Conservation (phyloP, 805 yeast genomes). For the Groenewaldozyma tartarivorans region DNA sequence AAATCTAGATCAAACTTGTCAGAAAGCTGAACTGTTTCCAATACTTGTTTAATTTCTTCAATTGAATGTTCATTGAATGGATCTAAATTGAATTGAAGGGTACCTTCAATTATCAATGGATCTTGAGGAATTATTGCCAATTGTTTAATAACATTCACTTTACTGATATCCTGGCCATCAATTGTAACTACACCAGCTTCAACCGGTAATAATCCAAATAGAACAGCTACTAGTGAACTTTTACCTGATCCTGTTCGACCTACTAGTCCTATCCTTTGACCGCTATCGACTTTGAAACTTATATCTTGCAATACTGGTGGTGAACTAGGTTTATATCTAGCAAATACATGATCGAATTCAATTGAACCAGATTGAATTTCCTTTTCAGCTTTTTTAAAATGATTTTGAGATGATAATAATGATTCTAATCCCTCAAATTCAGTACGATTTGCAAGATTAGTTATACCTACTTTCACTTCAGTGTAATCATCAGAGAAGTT, state of each 20-base stretch:
- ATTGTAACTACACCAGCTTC: constrained; percentile 39
- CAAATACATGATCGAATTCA: constrained; percentile 45
- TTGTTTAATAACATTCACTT: constrained; percentile 38
- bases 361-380: too few relatives aligned
- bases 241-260: constrained; percentile 59
- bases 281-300: constrained; percentile 36
- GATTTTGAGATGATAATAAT: too few relatives aligned
- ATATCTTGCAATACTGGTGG: constrained; percentile 44
- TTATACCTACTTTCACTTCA: too few relatives aligned
- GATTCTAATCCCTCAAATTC: too few relatives aligned
- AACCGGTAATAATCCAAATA: constrained; percentile 45
- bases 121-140: constrained; percentile 58
- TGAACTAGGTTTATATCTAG: constrained; percentile 60
- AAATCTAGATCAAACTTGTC: constrained; percentile 48
- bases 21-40: constrained; percentile 42
- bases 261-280: constrained; percentile 54
- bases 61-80: constrained; percentile 22
- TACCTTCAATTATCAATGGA: constrained; percentile 47
- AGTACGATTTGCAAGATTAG: too few relatives aligned
- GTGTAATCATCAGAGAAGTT: too few relatives aligned
- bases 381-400: too few relatives aligned
- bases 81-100: constrained; percentile 44
- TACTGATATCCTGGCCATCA: constrained; percentile 42
- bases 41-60: constrained; percentile 36
- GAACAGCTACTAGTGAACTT: constrained; percentile 43